These are phyloP conservation scores for Blastomyces gilchristii DNA, from an alignment of 2,329 filamentous ascomycete species.

Conservation along the genomic window DNA sequence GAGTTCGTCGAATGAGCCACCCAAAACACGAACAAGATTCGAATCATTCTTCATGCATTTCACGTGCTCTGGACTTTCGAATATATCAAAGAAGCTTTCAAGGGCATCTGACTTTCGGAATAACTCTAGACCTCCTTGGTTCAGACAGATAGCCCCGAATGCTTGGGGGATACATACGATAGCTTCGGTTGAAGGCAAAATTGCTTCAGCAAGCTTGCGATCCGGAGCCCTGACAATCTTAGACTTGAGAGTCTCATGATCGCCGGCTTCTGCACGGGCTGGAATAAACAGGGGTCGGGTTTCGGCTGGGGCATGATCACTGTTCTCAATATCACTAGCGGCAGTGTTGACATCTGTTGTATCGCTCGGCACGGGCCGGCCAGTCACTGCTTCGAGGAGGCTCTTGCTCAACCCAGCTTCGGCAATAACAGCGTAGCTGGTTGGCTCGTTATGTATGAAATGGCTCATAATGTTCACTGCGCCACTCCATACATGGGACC, in stretches of 20 bases:
- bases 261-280: conserved; percentile 14
- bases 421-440: conserved; percentile 89
- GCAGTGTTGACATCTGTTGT: conserved; percentile 21
- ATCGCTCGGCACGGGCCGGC: conserved; percentile 25
- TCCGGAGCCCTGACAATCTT: conserved; percentile 23
- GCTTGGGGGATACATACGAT: conserved; percentile 79
- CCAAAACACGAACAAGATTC: conserved; percentile 62
- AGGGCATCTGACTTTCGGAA: conserved; percentile 75
- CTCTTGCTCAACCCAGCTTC: conserved; percentile 85
- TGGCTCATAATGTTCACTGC: conserved; percentile 84
- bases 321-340: conserved; percentile 21
- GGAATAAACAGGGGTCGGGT: conserved; percentile 28
- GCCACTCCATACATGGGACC: conserved; percentile 91
- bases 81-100: conserved; percentile 88
- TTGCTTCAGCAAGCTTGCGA: conserved; percentile 51
- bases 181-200: conserved; percentile 78
- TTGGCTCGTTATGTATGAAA: conserved; percentile 98
- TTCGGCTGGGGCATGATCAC: conserved; percentile 30
- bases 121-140: conserved; percentile 74
- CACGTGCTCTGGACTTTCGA: conserved; percentile 82
- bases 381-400: conserved; percentile 70
- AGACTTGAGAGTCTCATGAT: conserved; percentile 23
- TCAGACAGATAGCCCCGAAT: conserved; percentile 88
- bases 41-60: conserved; percentile 68
- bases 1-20: conserved; percentile 83